Evolutionary conservation across 768 basidiomycete species (phyloP), one percentile per base, ranked within the genome.

Genomic region (Strobilomyces confusus): DNA sequence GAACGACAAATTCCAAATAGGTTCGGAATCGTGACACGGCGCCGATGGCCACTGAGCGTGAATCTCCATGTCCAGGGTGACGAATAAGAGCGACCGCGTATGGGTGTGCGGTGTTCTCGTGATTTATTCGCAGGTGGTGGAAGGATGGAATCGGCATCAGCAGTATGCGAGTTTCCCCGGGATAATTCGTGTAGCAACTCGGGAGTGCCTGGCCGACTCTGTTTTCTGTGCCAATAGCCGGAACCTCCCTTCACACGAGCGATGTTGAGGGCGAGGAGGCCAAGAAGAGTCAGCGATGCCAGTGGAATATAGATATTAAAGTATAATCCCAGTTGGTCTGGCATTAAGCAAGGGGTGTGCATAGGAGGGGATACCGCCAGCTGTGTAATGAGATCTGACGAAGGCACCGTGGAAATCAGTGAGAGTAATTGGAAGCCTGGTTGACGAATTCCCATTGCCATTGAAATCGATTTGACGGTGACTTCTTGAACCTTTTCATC

Each of bases 401-500:
- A 59, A 47, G 65, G 63, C 38, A 61, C 50, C 59, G 70, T 22
- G 77, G 77, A 43, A 73, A 45, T 75, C 22, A 98, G 79, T 2
- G 93, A 89, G 41, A 98, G 78, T 19, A 98, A 79, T 60, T 95
- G 92, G 71, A 94, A 93, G 38, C 93, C 95, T 7, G 95, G 94
- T 26, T 76, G 76, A 41, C 78, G 77, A 48, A 98, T 80, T 30
- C 89, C 91, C 83, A 92, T 90, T 4, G 86, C 88, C 77, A 94
- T 91, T 13, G 92, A 92, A 62, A 97, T 77, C 2, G 92, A 87
- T 68, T 93, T 97, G 63, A 98, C 81, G 0, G 92, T 89, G 19
- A 95, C 78, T 72, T 98, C 95, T 47, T 77, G 79, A 13, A 82
- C 72, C 33, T 69, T 69, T 23, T 58, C 37, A 9, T 51, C 26